Percentiles rank a stretch among this genome's conserved stretches.
Conservation (phyloP, 306 rosid species). For the Biancaea sappan region DNA sequence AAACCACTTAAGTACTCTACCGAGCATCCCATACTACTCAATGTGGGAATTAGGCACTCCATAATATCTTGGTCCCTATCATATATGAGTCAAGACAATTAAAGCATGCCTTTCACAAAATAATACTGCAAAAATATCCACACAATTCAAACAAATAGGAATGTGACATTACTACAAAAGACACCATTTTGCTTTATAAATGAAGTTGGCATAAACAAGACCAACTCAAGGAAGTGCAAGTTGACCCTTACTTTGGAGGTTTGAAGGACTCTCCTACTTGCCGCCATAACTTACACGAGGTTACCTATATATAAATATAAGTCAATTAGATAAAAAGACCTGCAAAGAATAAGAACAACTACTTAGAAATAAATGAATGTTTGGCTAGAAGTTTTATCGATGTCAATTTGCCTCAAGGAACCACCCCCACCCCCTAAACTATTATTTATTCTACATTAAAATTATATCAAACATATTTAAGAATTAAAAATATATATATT, state of each 20-base stretch:
- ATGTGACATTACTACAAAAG: neutral
- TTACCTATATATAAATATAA: constrained; percentile 66
- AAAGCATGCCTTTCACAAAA: neutral
- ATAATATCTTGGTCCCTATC: no score
- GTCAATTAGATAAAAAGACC: constrained; percentile 37
- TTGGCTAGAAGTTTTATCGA: neutral
- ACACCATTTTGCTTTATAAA: neutral
- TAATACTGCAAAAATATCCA: neutral
- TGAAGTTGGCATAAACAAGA: constrained; percentile 4
- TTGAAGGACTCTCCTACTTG: constrained; percentile 99
- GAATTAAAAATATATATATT: constrained; percentile 15
- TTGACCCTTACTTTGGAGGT: constrained; percentile 88
- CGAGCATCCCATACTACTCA: no score
- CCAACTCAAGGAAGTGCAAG: constrained; percentile 17
- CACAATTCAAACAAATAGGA: neutral
- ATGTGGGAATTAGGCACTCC: no score
- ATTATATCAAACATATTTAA: constrained; percentile 17
- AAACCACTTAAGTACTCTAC: no score
- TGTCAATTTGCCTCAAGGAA: constrained; percentile 27
- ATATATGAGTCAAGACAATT: neutral
- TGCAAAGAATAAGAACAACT: constrained; percentile 33
- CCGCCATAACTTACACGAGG: constrained; percentile 95
- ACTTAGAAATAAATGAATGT: constrained; percentile 24
- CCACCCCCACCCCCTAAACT: neutral
- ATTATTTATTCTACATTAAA: neutral